phyloP scores from a whole-genome alignment of 495 filamentous ascomycete genomes.

The Chlorociboria aeruginascens region DNA sequence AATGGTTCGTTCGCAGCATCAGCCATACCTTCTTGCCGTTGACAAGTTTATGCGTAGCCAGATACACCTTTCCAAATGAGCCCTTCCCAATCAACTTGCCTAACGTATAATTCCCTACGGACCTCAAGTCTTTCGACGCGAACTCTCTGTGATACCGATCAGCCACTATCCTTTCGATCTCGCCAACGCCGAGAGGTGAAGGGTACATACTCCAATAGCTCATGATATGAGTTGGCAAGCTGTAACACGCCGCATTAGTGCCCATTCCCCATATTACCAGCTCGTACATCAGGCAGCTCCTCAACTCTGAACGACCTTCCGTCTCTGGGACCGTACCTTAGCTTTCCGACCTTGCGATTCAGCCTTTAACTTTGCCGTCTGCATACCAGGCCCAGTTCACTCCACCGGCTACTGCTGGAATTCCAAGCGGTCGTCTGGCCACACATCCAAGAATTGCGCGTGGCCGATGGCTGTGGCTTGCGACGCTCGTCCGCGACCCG shows the following conservation, averaged over 20 bases:
- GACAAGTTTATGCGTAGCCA: constrained; percentile 92
- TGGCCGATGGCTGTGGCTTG: neutral
- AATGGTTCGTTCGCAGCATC: no score
- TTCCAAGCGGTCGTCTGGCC: constrained; percentile 10
- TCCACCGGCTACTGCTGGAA: constrained; percentile 14
- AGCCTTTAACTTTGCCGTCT: constrained; percentile 61
- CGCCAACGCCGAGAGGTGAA: neutral
- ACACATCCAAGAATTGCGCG: constrained; percentile 18
- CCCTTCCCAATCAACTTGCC: constrained; percentile 92
- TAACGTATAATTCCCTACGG: constrained; percentile 88
- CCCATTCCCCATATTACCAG: constrained; percentile 8
- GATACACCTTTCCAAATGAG: constrained; percentile 95
- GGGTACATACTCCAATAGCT: constrained; percentile 73
- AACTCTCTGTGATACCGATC: constrained; percentile 57
- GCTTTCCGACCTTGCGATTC: constrained; percentile 87
- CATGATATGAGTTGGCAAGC: constrained; percentile 95
- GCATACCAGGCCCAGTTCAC: constrained; percentile 31
- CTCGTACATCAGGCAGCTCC: neutral
- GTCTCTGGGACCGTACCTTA: constrained; percentile 46
- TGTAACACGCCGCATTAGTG: constrained; percentile 25
- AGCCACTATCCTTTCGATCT: constrained; percentile 13
- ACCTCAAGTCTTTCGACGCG: constrained; percentile 77
- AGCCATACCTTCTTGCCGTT: constrained; percentile 87
- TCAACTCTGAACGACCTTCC: neutral
- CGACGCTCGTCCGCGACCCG: no score